phyloP scores from a whole-genome alignment of 2,329 filamentous ascomycete genomes.

The Lachnellula willkommii region DNA sequence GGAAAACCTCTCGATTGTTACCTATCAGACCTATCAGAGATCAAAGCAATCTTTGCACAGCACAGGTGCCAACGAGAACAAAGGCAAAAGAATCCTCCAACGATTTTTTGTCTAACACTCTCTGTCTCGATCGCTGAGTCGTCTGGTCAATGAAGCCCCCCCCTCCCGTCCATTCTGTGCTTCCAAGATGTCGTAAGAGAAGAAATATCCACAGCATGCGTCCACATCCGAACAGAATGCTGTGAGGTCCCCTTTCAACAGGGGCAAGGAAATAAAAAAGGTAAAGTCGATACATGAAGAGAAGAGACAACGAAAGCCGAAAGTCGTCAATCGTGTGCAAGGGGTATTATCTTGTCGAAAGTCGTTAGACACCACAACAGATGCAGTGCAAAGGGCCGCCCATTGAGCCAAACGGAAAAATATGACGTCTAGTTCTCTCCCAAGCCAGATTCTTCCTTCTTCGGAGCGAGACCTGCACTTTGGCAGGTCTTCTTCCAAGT shows the following conservation, averaged over 20 bases:
- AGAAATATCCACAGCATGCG: background rate
- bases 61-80: slow-evolving; percentile 2
- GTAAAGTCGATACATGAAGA: slow-evolving; percentile 28
- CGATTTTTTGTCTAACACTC: slow-evolving; percentile 12
- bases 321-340: slow-evolving; percentile 27
- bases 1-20: background rate
- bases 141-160: slow-evolving; percentile 13
- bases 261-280: slow-evolving; percentile 10
- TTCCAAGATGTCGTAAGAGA: background rate
- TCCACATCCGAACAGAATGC: slow-evolving; percentile 1
- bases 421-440: slow-evolving; percentile 24
- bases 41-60: background rate
- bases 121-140: background rate
- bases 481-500: slow-evolving; percentile 70
- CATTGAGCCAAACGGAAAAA: slow-evolving; percentile 20
- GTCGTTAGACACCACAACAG: slow-evolving; percentile 18
- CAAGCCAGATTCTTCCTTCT: slow-evolving; percentile 36
- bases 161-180: slow-evolving; percentile 10
- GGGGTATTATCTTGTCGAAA: slow-evolving; percentile 28
- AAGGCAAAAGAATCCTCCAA: slow-evolving; percentile 1
- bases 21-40: background rate
- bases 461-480: slow-evolving; percentile 50
- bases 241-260: slow-evolving; percentile 2
- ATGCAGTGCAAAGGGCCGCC: slow-evolving; percentile 23
- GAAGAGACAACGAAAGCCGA: slow-evolving; percentile 22